phyloP scores from a whole-genome alignment of 495 filamentous ascomycete genomes.

The Hypomontagnella submonticulosa region DNA sequence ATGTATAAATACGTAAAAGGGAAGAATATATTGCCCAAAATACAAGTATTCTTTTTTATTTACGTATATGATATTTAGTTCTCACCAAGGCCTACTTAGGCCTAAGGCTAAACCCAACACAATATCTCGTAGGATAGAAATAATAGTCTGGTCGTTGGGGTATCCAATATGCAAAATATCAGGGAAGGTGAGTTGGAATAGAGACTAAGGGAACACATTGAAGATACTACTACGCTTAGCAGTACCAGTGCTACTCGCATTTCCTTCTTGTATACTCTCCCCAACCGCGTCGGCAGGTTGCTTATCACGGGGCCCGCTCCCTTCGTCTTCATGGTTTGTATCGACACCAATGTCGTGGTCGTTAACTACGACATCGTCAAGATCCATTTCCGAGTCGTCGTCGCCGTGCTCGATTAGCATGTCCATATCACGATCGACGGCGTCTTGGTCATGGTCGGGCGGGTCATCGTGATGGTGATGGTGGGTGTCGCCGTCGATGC shows the following conservation, averaged over 20 bases:
- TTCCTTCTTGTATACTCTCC: conserved; percentile 17
- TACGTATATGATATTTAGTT: conserved; percentile 3
- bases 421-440: conserved; percentile 61
- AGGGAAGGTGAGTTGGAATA: neutral
- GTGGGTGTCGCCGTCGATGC: conserved; percentile 28
- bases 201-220: conserved; percentile 27
- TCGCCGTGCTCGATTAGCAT: conserved; percentile 61
- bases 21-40: neutral
- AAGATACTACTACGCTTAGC: conserved; percentile 46
- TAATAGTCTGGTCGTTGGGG: neutral
- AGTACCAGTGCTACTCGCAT: conserved; percentile 13
- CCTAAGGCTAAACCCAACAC: too few relatives aligned
- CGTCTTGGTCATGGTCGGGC: conserved; percentile 48
- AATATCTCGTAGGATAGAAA: too few relatives aligned
- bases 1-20: conserved; percentile 7
- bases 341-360: neutral
- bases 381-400: conserved; percentile 47
- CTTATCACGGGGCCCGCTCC: neutral
- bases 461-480: conserved; percentile 21
- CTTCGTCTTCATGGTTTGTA: neutral
- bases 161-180: neutral
- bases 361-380: conserved; percentile 32
- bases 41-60: neutral
- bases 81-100: neutral
- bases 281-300: neutral